Base-by-base conservation (phyloP, 2,329 filamentous ascomycete species). In the Colletotrichum lentis region DNA sequence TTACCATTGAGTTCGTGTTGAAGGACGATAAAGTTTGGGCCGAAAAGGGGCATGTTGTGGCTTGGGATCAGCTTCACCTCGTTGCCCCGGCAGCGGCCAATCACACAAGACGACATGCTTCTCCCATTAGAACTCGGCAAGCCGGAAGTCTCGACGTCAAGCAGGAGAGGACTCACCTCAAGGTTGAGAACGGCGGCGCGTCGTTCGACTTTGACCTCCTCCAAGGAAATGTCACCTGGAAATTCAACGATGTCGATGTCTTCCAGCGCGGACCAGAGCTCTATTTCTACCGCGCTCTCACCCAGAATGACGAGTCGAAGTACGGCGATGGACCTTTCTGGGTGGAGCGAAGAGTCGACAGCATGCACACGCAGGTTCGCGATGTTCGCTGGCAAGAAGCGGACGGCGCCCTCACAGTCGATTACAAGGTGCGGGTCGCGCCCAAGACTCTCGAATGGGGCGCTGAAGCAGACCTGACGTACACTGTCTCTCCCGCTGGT, bases 401-500 rank as follows among this genome's bases (percentile, higher is more conserved):
- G 3, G 63, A 71, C 31, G 73, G 73, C 58, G 64, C 69, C 4
- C 63, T 80, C 24, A 71, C 72, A 6, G 72, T 80, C 24, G 74
- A 72, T 2, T 76, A 80, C 12, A 73, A 76, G 31, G 77, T 79
- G 18, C 79, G 79, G n/a, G 73, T 84, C 39, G 81, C 80, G 0
- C 84, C 84, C 3, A 80, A 81, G 0, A 78, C 82, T 5, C 76
- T 85, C 0, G 80, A 80, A 12, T 86, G 84, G 82, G 77, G 75
- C 4, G 71, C 72, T 37, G 71, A 76, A 27, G 73, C 76, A 5
- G 72, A 71, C 8, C 76, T 79, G 14, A 76, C 74, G 12, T 84
- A 84, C 72, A 81, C 75, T 0, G 80, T 85, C 70, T 72, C 69
- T 5, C 71, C 77, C 3, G 78, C 78, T 1, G 72, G 71, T 0